These are phyloP conservation scores for Naganishia kalamii DNA, from an alignment of 768 basidiomycete genomes.

Conservation along the genomic window DNA sequence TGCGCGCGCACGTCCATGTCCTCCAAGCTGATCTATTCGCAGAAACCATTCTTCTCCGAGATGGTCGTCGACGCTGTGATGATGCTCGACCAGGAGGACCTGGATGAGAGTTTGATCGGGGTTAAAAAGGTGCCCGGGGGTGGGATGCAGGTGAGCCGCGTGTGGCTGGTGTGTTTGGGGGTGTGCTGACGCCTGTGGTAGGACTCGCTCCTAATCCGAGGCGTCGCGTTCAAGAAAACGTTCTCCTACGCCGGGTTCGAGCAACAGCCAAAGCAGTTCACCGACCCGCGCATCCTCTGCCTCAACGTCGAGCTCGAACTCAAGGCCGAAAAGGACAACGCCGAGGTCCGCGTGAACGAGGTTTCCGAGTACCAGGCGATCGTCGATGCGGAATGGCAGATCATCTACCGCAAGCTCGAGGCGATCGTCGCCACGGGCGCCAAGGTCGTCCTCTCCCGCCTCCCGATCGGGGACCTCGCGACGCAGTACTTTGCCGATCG, in stretches of 20 bases:
- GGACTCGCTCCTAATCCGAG: constrained; percentile 78
- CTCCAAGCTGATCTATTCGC: constrained; percentile 95
- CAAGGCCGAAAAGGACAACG: constrained; percentile 99
- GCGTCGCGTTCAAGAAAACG: constrained; percentile 98
- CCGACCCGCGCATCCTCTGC: constrained; percentile 79
- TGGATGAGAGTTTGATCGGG: constrained; percentile 92
- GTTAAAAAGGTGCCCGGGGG: constrained; percentile 97
- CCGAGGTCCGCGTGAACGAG: constrained; percentile 92
- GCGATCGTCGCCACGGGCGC: constrained; percentile 94
- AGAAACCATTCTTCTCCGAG: constrained; percentile 96
- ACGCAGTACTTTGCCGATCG: constrained; percentile 99
- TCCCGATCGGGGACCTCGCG: constrained; percentile 95
- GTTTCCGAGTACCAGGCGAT: constrained; percentile 99
- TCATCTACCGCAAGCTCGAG: constrained; percentile 94
- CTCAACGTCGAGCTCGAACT: constrained; percentile 96
- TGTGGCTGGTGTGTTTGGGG: too few relatives aligned
- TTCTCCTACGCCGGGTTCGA: constrained; percentile 99
- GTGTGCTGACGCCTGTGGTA: constrained; percentile 3
- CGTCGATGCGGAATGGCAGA: constrained; percentile 99
- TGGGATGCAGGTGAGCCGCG: constrained; percentile 63
- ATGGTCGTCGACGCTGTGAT: constrained; percentile 98
- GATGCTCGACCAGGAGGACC: constrained; percentile 82
- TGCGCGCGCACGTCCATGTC: constrained; percentile 99
- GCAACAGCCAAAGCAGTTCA: constrained; percentile 92
- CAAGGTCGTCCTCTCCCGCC: constrained; percentile 92